Percentiles rank a stretch among this genome's conserved stretches.
Evolutionary conservation across 2,329 filamentous ascomycete genomes (phyloP).

Genomic region (Sphaerulina musiva): DNA sequence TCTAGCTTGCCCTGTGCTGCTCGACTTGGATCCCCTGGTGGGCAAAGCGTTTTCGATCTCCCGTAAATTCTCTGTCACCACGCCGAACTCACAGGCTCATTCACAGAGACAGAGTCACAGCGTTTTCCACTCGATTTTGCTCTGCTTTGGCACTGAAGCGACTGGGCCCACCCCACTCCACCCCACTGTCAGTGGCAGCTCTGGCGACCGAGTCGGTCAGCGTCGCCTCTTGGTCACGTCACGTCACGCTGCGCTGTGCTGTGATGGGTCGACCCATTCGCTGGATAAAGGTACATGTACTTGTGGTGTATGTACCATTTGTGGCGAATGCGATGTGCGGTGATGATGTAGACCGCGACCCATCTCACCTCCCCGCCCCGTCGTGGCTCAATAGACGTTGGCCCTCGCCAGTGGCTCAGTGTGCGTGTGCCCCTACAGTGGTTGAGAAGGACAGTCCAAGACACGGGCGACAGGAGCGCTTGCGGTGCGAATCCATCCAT

Average conservation of each 20-base stretch:
- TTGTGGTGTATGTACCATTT: background rate
- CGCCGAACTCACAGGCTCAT: no score
- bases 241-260: no score
- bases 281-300: no score
- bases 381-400: background rate
- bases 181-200: background rate
- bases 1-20: background rate
- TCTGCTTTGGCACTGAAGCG: no score
- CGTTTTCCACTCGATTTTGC: no score
- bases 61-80: background rate
- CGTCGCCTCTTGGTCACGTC: background rate
- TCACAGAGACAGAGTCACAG: no score
- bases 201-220: background rate
- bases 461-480: background rate
- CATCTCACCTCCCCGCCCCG: no score
- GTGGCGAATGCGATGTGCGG: no score
- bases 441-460: background rate
- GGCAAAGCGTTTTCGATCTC: slow-evolving; percentile 1
- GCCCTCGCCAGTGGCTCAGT: background rate
- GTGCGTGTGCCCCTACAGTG: background rate
- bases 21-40: background rate
- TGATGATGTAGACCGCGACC: no score
- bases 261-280: no score
- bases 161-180: no score
- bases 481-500: background rate